Evolutionary conservation across 768 basidiomycete species (phyloP), one percentile per base, ranked within the genome.

Genomic region (Russula sp.): DNA sequence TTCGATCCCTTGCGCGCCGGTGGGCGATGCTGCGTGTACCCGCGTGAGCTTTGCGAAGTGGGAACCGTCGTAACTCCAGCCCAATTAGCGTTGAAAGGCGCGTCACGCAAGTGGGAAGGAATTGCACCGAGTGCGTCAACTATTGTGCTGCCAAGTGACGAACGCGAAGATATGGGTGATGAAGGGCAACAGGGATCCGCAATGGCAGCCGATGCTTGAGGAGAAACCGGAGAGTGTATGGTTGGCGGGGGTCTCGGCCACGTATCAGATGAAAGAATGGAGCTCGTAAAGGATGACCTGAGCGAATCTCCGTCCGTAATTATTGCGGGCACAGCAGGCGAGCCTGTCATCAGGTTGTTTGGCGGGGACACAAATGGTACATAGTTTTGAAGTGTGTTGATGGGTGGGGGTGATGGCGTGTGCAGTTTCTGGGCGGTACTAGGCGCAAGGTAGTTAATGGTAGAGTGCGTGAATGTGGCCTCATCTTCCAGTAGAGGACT

Each of bases 111-210:
- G 51, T 64, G 54, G 1, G 18, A 4, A 47, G 65, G 65, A 32
- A 64, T 64, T 34, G 62, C 65, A 1, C 57, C 57, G 22, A 59
- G 62, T 10, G 62, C 62, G 55, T 66, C 62, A 22, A 59, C 42
- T 51, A 66, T 64, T 37, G 66, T 57, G 35, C 64, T 60, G 6
- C 56, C 49, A 1, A 66, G n/a, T 35, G 51, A 61, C 37, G 59
- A 58, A 47, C 53, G 59, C n/a, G 42, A 47, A 22, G 56, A 66
- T 20, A 52, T 35, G 35, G 39, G 66, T 0, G 57, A 64, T 34
- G 57, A 57, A 37, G 64, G 45, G 18, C 64, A 59, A n/a, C 40
- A 10, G 11, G 11, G 35, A 44, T 39, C 65, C 5, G n/a, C 13
- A 49, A 45, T 14, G 39, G 20, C 8, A 32, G 11, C 22, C n/a